phyloP scores from a whole-genome alignment of 2,329 filamentous ascomycete species.

The Hymenoscyphus occultus region DNA sequence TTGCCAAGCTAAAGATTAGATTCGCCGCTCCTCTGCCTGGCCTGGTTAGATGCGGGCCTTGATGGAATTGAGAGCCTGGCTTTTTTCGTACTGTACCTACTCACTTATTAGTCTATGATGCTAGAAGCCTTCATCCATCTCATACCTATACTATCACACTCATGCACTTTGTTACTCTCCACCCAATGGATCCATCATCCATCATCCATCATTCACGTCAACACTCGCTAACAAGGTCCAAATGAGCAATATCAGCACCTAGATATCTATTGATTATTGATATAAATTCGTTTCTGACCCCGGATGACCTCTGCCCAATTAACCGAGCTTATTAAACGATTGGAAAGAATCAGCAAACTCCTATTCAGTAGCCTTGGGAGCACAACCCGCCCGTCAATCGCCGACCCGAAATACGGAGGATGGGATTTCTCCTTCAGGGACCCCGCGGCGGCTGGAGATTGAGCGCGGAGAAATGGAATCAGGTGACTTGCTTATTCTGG shows the following conservation, averaged over 20 bases:
- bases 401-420: constrained; percentile 2
- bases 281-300: too few species aligned
- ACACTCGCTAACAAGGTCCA: background rate
- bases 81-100: background rate
- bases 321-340: too few species aligned
- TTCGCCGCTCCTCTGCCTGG: too few species aligned
- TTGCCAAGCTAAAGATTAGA: too few species aligned
- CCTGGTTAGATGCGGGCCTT: too few species aligned
- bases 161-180: background rate
- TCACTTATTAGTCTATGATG: background rate
- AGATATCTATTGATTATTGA: too few species aligned
- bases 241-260: background rate
- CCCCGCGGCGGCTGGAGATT: background rate
- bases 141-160: background rate
- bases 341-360: background rate
- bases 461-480: background rate
- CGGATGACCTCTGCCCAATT: too few species aligned
- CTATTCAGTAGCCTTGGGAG: background rate
- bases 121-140: background rate
- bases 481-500: constrained; percentile 2
- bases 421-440: background rate
- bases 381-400: background rate
- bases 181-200: background rate
- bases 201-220: background rate
- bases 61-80: too few species aligned